Evolutionary conservation across 2,329 filamentous ascomycete genomes (phyloP).

Genomic region (Cordyceps javanica): DNA sequence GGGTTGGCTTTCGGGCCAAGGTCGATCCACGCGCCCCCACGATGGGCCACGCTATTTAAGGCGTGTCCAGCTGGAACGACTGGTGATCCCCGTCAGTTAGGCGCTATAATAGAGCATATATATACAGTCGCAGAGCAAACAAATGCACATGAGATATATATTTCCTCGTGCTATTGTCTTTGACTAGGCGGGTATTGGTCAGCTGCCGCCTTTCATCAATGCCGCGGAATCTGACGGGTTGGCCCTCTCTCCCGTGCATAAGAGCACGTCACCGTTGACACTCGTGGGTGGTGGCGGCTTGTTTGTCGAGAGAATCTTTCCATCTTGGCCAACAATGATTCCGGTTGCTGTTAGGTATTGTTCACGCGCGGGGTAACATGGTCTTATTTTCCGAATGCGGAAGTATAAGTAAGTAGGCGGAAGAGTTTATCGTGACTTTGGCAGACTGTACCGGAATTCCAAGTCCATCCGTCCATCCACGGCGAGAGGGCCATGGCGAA

Average conservation of each 20-base stretch:
- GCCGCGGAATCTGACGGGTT: neutral
- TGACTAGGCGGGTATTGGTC: neutral
- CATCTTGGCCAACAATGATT: neutral
- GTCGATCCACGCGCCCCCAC: neutral
- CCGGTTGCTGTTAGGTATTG: no score
- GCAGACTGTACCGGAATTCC: no score
- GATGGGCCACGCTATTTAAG: neutral
- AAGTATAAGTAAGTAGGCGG: no score
- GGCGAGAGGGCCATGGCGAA: no score
- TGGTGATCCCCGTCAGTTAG: neutral
- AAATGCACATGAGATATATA: neutral
- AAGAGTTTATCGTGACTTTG: no score
- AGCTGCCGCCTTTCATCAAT: neutral
- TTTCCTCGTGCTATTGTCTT: neutral
- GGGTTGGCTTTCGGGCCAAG: neutral
- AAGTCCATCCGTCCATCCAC: no score
- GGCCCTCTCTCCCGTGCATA: neutral
- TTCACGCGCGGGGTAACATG: no score
- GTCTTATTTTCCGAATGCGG: no score
- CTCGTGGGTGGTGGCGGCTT: neutral
- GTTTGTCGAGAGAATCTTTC: no score
- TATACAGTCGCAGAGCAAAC: neutral
- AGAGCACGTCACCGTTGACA: neutral
- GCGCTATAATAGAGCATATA: neutral
- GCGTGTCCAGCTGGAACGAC: neutral